Conservation (phyloP, 2,329 filamentous ascomycete species). For the Orbilia blumenaviensis region DNA sequence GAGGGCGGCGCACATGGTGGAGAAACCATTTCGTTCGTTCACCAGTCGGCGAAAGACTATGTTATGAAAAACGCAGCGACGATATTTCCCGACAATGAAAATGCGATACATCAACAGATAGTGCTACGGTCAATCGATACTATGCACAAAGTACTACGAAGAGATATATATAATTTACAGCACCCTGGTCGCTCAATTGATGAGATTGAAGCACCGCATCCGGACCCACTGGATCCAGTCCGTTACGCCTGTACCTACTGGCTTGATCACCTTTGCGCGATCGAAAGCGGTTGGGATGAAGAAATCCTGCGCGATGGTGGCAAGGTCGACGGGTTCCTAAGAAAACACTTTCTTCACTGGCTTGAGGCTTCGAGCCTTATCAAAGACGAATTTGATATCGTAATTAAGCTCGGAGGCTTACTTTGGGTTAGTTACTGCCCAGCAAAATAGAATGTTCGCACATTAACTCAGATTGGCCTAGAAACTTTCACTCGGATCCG, state of each 20-base stretch:
- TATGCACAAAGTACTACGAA: neutral
- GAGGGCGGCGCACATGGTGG: conserved; percentile 59
- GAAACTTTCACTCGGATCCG: neutral
- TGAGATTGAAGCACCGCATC: conserved; percentile 52
- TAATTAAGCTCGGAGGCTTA: neutral
- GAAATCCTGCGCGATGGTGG: no score
- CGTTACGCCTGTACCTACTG: conserved; percentile 61
- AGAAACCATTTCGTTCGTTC: conserved; percentile 60
- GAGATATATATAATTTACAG: neutral
- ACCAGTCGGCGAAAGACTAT: conserved; percentile 64
- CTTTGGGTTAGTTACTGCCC: neutral
- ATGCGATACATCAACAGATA: conserved; percentile 5
- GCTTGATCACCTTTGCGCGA: conserved; percentile 59
- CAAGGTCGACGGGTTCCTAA: conserved; percentile 55
- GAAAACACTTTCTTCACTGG: conserved; percentile 19
- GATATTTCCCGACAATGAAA: conserved; percentile 59
- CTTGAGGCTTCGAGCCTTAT: conserved; percentile 3
- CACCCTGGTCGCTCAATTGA: conserved; percentile 50
- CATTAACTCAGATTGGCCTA: neutral
- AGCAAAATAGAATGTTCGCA: no score
- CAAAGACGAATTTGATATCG: neutral
- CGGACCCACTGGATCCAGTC: conserved; percentile 58
- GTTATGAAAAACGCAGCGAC: conserved; percentile 57
- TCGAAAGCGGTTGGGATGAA: neutral
- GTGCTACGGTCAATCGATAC: neutral